Evolutionary conservation across 140 eudicot species (phyloP).

Genomic region (Ambrosia hybrid): DNA sequence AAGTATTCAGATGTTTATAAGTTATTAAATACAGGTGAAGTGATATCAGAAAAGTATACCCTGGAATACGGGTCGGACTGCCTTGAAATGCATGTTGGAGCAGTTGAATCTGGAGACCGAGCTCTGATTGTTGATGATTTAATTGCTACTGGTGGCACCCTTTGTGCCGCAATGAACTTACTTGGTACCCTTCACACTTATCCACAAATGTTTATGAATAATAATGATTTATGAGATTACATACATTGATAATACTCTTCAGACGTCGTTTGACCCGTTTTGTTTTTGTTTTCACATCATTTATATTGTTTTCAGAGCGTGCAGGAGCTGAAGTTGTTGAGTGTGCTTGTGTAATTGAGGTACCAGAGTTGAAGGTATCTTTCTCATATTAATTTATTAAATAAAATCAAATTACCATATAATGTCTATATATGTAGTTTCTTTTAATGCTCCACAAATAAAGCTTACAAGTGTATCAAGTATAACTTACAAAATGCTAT

Average conservation of each 20-base stretch:
- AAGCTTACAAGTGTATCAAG: background rate
- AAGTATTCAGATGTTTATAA: background rate
- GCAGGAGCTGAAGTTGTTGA: constrained; percentile 51
- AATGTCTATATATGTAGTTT: too few species aligned
- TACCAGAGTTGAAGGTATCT: constrained; percentile 54
- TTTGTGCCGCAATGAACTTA: constrained; percentile 81
- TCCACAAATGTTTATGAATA: background rate
- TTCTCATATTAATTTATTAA: background rate
- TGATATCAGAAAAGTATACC: constrained; percentile 70
- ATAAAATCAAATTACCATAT: background rate
- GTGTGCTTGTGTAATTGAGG: constrained; percentile 52
- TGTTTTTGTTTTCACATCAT: background rate
- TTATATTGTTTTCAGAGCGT: constrained; percentile 37
- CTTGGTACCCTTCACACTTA: constrained; percentile 52
- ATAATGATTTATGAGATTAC: background rate
- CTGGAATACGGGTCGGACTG: constrained; percentile 90
- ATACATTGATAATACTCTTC: background rate
- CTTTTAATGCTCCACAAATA: too few species aligned
- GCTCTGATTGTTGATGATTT: constrained; percentile 88
- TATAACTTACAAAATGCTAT: background rate
- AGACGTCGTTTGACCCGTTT: background rate
- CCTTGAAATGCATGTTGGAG: constrained; percentile 95
- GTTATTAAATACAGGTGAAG: constrained; percentile 57
- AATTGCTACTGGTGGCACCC: constrained; percentile 95
- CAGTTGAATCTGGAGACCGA: constrained; percentile 74